These are phyloP conservation scores for Boletellus sp. DNA, from an alignment of 1,284 basidiomycete species.

Conservation along the genomic window DNA sequence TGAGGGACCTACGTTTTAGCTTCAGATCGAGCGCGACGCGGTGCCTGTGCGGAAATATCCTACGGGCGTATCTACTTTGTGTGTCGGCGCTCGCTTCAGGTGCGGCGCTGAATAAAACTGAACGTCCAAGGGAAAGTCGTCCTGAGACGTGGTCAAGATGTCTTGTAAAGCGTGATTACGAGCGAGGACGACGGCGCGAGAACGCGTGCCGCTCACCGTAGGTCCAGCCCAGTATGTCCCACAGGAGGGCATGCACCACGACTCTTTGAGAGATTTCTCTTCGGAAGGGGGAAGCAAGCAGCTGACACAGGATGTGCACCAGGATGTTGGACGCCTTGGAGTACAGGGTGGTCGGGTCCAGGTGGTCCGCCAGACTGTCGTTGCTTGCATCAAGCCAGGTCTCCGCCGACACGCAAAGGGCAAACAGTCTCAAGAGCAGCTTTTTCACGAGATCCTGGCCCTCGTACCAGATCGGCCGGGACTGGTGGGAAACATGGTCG, in stretches of 20 bases:
- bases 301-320: conserved; percentile 36
- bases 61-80: conserved; percentile 30
- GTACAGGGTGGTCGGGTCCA: conserved; percentile 39
- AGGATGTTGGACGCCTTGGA: conserved; percentile 35
- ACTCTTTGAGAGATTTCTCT: conserved; percentile 41
- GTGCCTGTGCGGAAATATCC: conserved; percentile 5
- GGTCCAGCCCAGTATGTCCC: conserved; percentile 41
- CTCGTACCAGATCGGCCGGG: conserved; percentile 49
- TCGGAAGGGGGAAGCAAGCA: conserved; percentile 38
- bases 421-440: conserved; percentile 48
- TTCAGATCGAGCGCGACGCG: conserved; percentile 16
- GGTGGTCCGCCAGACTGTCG: conserved; percentile 34
- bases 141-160: conserved; percentile 31
- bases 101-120: conserved; percentile 25
- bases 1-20: conserved; percentile 21
- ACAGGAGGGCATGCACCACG: conserved; percentile 41
- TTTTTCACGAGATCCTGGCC: conserved; percentile 43
- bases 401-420: conserved; percentile 52
- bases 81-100: conserved; percentile 15
- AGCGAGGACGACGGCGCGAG: neutral
- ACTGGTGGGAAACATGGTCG: conserved; percentile 43
- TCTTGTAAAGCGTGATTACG: conserved; percentile 31
- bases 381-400: conserved; percentile 50
- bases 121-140: conserved; percentile 36
- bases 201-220: conserved; percentile 37